phyloP scores from a whole-genome alignment of 495 filamentous ascomycete species.

The Polyplosphaeria fusca region DNA sequence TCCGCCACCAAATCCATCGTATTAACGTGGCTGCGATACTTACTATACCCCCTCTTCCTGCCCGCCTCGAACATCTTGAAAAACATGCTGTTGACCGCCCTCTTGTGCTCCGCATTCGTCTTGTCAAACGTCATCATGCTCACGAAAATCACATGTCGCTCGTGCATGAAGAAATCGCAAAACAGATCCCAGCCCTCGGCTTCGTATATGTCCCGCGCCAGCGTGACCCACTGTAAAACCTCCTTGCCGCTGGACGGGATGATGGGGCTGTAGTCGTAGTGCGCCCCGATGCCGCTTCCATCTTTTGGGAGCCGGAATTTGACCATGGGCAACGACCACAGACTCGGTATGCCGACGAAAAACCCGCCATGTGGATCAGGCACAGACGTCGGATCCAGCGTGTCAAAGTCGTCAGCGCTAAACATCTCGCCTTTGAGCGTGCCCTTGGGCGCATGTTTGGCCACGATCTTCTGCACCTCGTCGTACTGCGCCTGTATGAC shows the following conservation, averaged over 20 bases:
- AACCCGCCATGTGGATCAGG: constrained; percentile 26
- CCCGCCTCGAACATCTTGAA: constrained; percentile 27
- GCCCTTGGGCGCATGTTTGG: constrained; percentile 41
- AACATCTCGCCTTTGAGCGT: constrained; percentile 42
- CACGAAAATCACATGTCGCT: constrained; percentile 33
- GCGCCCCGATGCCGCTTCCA: constrained; percentile 26
- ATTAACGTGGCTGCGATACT: constrained; percentile 29
- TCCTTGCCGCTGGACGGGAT: constrained; percentile 22
- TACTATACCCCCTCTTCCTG: constrained; percentile 21
- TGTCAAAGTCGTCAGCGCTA: constrained; percentile 39
- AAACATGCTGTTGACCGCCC: constrained; percentile 23
- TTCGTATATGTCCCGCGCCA: constrained; percentile 28
- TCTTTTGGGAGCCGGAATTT: constrained; percentile 24
- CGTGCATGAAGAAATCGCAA: constrained; percentile 36
- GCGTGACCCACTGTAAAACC: constrained; percentile 26
- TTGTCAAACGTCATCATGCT: constrained; percentile 34
- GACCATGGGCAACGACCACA: constrained; percentile 30
- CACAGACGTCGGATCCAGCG: constrained; percentile 41
- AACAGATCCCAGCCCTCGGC: constrained; percentile 29
- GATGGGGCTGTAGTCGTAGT: constrained; percentile 30
- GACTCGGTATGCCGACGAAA: constrained; percentile 25
- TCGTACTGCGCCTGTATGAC: constrained; percentile 49
- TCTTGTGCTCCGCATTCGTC: constrained; percentile 17
- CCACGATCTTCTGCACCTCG: constrained; percentile 43
- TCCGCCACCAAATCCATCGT: constrained; percentile 26